Evolutionary conservation across 768 basidiomycete genomes (phyloP).

Genomic region (Pleurotus salmoneostramineus): DNA sequence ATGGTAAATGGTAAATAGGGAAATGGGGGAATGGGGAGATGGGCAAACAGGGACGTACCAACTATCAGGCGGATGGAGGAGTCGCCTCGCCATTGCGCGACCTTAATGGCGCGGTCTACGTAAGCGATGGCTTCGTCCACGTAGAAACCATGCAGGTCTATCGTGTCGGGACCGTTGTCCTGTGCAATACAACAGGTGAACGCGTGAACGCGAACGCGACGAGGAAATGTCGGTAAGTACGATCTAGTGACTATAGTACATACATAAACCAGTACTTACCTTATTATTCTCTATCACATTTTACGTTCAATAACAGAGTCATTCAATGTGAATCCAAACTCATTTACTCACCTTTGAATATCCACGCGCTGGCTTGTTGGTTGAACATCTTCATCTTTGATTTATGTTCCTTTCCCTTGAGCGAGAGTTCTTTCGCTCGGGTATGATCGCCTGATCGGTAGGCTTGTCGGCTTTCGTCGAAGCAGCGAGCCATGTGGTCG

Average conservation of each 20-base stretch:
- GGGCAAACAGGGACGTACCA: constrained; percentile 34
- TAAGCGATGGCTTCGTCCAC: constrained; percentile 86
- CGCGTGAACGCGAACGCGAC: not conserved
- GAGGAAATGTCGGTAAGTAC: not conserved
- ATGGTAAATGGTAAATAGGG: no score
- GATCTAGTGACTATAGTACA: no score
- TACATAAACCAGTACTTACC: constrained; percentile 27
- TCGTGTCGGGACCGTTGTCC: constrained; percentile 68
- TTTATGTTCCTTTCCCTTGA: constrained; percentile 78
- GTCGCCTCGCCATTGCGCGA: constrained; percentile 62
- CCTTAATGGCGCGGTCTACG: constrained; percentile 66
- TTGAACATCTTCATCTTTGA: constrained; percentile 76
- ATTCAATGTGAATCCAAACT: not conserved
- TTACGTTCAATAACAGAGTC: not conserved
- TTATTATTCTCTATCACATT: constrained; percentile 65
- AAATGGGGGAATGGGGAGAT: not conserved
- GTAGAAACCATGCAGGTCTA: constrained; percentile 90
- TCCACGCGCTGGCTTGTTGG: constrained; percentile 81
- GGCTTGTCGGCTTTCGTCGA: constrained; percentile 71
- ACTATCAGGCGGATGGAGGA: constrained; percentile 77
- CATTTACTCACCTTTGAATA: constrained; percentile 61
- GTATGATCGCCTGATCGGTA: constrained; percentile 73
- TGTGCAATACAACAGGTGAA: constrained; percentile 16
- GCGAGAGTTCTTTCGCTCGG: constrained; percentile 76
- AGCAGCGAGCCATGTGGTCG: constrained; percentile 69